phyloP scores from a whole-genome alignment of 768 basidiomycete species.

The Hypholoma sublateritium region DNA sequence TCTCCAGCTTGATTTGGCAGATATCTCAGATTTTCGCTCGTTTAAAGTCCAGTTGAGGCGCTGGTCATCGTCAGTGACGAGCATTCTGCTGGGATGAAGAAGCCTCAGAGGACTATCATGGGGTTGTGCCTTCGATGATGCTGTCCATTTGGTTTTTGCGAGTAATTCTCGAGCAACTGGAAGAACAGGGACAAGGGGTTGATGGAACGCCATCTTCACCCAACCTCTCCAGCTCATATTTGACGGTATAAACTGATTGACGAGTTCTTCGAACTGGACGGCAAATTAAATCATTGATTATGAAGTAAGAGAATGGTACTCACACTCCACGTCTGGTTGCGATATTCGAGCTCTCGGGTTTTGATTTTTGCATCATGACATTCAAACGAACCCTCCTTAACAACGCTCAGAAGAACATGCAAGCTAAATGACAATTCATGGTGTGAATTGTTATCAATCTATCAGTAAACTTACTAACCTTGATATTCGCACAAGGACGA shows the following conservation, averaged over 20 bases:
- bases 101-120: conserved; percentile 33
- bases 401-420: conserved; percentile 72
- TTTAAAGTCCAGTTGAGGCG: conserved; percentile 19
- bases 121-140: conserved; percentile 34
- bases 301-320: conserved; percentile 23
- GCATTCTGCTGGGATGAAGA: conserved; percentile 26
- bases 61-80: conserved; percentile 26
- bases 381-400: conserved; percentile 83
- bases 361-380: conserved; percentile 77
- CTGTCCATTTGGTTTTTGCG: conserved; percentile 73
- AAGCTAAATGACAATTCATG: conserved; percentile 40
- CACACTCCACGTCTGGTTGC: conserved; percentile 83
- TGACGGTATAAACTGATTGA: conserved; percentile 77
- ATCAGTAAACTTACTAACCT: conserved; percentile 43
- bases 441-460: conserved; percentile 11
- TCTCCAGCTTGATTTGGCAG: conserved; percentile 17
- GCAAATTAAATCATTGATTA: not conserved
- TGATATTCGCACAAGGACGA: conserved; percentile 74
- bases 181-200: conserved; percentile 74
- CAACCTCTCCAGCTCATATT: conserved; percentile 79
- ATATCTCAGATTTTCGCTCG: conserved; percentile 13
- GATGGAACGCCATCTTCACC: conserved; percentile 82
- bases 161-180: conserved; percentile 79
- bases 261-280: conserved; percentile 73
- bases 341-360: conserved; percentile 79